Base-by-base conservation (phyloP, 768 basidiomycete species). In the Bullera alba region DNA sequence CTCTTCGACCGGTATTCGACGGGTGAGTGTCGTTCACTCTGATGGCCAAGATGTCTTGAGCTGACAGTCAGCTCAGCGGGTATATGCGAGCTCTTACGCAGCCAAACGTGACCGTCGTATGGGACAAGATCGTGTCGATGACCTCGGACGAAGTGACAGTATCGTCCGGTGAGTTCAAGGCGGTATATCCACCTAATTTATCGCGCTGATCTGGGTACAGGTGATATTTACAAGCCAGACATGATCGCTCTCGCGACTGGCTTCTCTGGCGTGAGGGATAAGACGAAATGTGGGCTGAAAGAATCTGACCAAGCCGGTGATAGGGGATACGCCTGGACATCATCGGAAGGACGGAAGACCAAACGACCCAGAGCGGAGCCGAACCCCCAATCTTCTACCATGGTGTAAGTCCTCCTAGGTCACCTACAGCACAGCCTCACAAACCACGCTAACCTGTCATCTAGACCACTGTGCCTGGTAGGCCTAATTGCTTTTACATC, bases 191-290 rank as follows among this genome's bases (percentile, higher is more conserved):
- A n/a, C n/a, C n/a, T n/a, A n/a, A n/a, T n/a, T n/a, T n/a, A n/a
- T n/a, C 14, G 22, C 5, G 19, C n/a, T 25, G 35, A 36, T 19
- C 5, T 26, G n/a, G 21, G n/a, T 14, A 17, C 25, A 45, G 53
- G 48, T 21, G 34, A 50, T 21, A 46, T 39, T 29, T 48, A 43
- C 30, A 21, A 45, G 10, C 41, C 53, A 0, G 60, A 61, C 26
- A 50, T 50, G 8, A 36, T 57, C 16, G 52, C 57, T n/a, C 39
- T 58, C 10, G 60, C 60, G 17, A 61, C 60, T 23, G 60, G 60
- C 4, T 61, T 55, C 22, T 51, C 58, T 50, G 50, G 55, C 41
- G 53, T 61, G 3, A 15, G 51, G 46, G 6, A 7, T 17, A 7
- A n/a, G 26, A 10, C 38, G 15, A 19, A 10, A 3, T 23, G n/a